phyloP scores from a whole-genome alignment of 1,284 basidiomycete species.

The Wallemia hederae region DNA sequence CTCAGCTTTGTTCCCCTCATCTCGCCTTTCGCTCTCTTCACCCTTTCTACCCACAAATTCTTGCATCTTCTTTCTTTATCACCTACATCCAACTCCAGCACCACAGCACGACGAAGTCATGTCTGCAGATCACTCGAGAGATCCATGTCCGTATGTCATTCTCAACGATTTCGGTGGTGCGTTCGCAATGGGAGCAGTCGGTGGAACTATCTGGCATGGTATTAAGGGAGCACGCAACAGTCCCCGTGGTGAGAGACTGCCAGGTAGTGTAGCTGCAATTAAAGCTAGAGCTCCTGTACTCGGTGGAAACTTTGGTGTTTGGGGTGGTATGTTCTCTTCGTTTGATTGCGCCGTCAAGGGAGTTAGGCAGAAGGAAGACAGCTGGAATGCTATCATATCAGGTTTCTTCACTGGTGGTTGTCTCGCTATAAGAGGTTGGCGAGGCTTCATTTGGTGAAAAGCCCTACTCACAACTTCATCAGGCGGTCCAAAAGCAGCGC shows the following conservation, averaged over 20 bases:
- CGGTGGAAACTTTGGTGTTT: conserved; percentile 90
- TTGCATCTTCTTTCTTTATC: neutral
- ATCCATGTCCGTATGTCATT: conserved; percentile 94
- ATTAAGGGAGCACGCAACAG: conserved; percentile 96
- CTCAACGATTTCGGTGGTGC: conserved; percentile 95
- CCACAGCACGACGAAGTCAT: neutral
- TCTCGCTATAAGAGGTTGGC: conserved; percentile 71
- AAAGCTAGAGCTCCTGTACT: conserved; percentile 95
- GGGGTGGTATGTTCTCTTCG: conserved; percentile 90
- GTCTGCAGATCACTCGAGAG: conserved; percentile 56
- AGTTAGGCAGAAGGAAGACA: conserved; percentile 91
- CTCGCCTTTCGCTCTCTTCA: neutral
- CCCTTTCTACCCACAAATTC: neutral
- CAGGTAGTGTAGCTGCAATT: conserved; percentile 81
- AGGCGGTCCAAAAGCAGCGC: conserved; percentile 74
- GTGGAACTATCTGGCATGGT: conserved; percentile 94
- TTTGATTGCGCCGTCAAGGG: conserved; percentile 97
- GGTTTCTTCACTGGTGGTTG: conserved; percentile 96
- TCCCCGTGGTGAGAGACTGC: conserved; percentile 75
- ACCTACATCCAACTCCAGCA: neutral
- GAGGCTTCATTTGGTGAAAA: neutral
- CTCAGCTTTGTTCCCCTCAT: neutral
- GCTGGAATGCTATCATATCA: conserved; percentile 95
- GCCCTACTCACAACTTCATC: conserved; percentile 1
- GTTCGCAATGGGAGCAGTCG: conserved; percentile 80